These are phyloP conservation scores for Leptomonas pyrrhocoris DNA, from an alignment of 208 protist genomes.

Conservation along the genomic window DNA sequence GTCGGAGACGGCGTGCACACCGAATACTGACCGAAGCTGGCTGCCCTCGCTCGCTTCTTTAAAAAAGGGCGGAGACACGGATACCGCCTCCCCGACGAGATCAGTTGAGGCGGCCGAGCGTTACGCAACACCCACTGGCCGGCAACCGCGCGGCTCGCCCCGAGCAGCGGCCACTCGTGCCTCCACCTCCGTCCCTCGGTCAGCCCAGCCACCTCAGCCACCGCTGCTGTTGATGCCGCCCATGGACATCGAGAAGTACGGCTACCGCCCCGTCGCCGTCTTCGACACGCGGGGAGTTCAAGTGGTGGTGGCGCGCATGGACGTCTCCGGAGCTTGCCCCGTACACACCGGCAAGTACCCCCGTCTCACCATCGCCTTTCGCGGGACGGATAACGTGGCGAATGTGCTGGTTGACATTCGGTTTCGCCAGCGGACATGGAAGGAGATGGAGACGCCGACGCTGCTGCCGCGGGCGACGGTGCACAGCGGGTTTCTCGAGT, in stretches of 20 bases:
- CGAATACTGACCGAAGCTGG: background rate
- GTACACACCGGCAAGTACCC: conserved; percentile 46
- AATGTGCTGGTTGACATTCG: conserved; percentile 77
- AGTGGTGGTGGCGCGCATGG: conserved; percentile 66
- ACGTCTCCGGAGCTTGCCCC: conserved; percentile 38
- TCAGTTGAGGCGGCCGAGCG: background rate
- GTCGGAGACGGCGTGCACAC: background rate
- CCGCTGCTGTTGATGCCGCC: conserved; percentile 5
- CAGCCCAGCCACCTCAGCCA: background rate
- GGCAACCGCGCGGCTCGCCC: background rate
- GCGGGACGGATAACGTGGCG: conserved; percentile 74
- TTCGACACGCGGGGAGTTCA: conserved; percentile 69
- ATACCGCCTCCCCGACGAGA: background rate
- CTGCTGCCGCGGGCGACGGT: conserved; percentile 47
- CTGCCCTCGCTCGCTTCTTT: background rate
- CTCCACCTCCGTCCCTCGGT: background rate
- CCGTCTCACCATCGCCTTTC: conserved; percentile 77
- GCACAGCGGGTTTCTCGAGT: conserved; percentile 81
- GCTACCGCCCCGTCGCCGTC: conserved; percentile 67
- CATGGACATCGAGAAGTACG: conserved; percentile 74
- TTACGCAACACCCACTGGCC: background rate
- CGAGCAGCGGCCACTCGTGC: background rate
- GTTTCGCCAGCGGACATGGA: conserved; percentile 60
- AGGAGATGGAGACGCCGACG: conserved; percentile 62
- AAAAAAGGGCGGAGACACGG: background rate